Evolutionary conservation across 1,139 yeast species (phyloP), one percentile per base, ranked within the genome.

Genomic region (Suhomyces chickasaworum): DNA sequence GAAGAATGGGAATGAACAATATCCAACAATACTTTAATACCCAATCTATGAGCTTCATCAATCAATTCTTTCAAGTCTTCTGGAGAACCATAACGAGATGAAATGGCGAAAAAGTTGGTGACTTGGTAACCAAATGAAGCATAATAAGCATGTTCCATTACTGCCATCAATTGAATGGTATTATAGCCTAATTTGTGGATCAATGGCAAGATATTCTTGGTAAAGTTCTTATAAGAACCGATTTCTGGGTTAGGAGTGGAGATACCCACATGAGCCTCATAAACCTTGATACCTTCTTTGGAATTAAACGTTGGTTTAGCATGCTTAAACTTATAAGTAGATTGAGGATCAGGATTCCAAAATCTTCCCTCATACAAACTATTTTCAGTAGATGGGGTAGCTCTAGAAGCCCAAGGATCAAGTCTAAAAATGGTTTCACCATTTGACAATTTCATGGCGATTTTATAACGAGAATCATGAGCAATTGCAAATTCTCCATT

Each of bases 91-190:
- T 75, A 93, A 53, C 98, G 78, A 7, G 97, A 90, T 37, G 95
- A 84, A 23, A 80, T 77, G 1, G 98, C 98, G 64, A 89, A 93
- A 62, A 91, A 93, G 50, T 86, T 88, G 34, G 98, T 91, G 27
- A 93, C 84, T 65, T 93, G 99, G 65, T 93, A 93, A 6, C 99
- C 99, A 65, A 93, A 93, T 0, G 96, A 89, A 1, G 98, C 99
- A 63, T 93, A 93, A 66, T 93, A 93, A 1, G 99, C 98, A 64
- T 93, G 99, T 66, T 93, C 99, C 99, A 93, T 93, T 42, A 93
- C 79, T 0, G 99, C 97, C 99, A 93, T 93, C 60, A 93, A 76
- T 67, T 93, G 99, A 57, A 93, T 86, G 7, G 96, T 84, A 63
- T 93, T 89, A 66, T 93, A 93, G 20, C 97, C 98, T 52, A 91